phyloP scores from a whole-genome alignment of 1,284 basidiomycete species.

The Malassezia arunalokei region DNA sequence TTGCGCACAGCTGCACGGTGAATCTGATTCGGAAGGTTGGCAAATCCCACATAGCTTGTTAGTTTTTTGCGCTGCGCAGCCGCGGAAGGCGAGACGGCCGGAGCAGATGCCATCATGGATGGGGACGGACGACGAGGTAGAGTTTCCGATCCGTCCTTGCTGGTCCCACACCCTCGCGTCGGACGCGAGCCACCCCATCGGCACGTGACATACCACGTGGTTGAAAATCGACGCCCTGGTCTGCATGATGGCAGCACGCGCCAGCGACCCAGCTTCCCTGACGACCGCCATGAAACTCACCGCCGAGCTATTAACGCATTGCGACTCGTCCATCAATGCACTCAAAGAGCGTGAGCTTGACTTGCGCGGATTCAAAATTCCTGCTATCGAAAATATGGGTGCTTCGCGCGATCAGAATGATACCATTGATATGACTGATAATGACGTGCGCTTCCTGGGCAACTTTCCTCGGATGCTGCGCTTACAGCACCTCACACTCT shows the following conservation, averaged over 20 bases:
- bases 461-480: conserved; percentile 73
- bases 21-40: conserved; percentile 44
- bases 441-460: conserved; percentile 74
- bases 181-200: neutral
- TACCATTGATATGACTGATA: conserved; percentile 90
- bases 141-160: neutral
- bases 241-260: neutral
- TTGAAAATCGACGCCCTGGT: neutral
- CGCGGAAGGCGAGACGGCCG: neutral
- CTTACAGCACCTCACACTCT: conserved; percentile 64
- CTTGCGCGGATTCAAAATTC: conserved; percentile 64
- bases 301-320: conserved; percentile 71
- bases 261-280: neutral
- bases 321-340: conserved; percentile 68
- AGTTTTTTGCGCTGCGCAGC: conserved; percentile 27
- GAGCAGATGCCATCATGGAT: neutral
- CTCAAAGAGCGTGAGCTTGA: conserved; percentile 79
- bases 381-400: conserved; percentile 96
- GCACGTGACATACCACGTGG: conserved; percentile 15
- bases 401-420: conserved; percentile 93
- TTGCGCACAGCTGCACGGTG: conserved; percentile 40
- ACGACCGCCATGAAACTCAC: conserved; percentile 65
- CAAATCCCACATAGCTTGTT: conserved; percentile 44
- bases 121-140: neutral
- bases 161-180: neutral